Evolutionary conservation across 2,329 filamentous ascomycete species (phyloP), one percentile per base, ranked within the genome.

Genomic region (Colletotrichum falcatum): DNA sequence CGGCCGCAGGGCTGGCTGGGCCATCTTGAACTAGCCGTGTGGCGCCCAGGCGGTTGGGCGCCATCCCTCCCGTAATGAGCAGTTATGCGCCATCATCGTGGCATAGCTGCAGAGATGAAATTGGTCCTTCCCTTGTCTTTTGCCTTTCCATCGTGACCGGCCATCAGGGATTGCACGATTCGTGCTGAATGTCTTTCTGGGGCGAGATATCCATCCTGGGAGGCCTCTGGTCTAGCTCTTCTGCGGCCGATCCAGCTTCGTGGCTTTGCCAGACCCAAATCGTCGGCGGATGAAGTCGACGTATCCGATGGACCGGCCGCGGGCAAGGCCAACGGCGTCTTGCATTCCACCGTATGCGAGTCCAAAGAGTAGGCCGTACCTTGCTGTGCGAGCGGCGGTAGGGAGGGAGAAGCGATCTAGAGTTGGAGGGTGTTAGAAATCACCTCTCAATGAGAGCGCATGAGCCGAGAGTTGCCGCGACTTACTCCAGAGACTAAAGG

Each of bases 401-500:
- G 91, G 90, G 37, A 95, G 83, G 42, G 94, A 93, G 76, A 98
- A 93, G 51, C 91, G 88, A 84, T 95, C 93, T 95, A 78, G 33
- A 63, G 14, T 44, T 23, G 54, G n/a, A 7, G 7, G 14, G 3
- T 28, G n/a, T 56, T 37, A 56, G 54, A 23, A 35, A 59, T 5
- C 14, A 35, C 49, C 39, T 62, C 72, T 71, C 68, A 46, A 12
- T 23, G 65, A 23, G 42, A 9, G 20, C 37, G n/a, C 23, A 35
- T 11, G 6, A 9, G 11, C 16, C 4, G 2, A 39, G 7, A 11
- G 23, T 12, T 18, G 33, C 16, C 56, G 26, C 54, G 58, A 85
- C 91, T 78, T 86, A 95, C 94, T 93, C 89, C 93, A 92, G 69
- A 94, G 83, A 78, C 94, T 97, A 85, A 97, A 98, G 11, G 90